Evolutionary conservation across 164 flowering plant genomes (phyloP), one percentile per base, ranked within the genome.

Genomic region (Euptelea pleiosperma): DNA sequence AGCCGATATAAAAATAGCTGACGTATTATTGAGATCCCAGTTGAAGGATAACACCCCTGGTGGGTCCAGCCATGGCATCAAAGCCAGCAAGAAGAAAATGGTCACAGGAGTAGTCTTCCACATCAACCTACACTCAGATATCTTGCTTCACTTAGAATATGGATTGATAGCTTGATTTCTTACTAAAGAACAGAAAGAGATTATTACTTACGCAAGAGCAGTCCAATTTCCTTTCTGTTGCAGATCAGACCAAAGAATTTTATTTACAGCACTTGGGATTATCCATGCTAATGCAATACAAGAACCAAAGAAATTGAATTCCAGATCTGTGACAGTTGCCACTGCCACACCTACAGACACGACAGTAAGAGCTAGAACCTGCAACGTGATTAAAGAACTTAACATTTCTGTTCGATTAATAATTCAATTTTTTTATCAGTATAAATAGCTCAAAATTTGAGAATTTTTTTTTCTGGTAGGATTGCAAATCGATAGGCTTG

Each of bases 41-140:
- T 78, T 54, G 69, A 85, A 89, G 43, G 75, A 69, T 26, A 85
- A 44, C 2, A 72, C 85, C 25, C 94, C 97, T 1, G 91, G 94
- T 6, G 97, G 97, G 61, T 89, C 94, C 35, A 89, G 49, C 82
- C 86, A 89, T 62, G 89, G 94, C 89, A 89, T 89, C 58, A 86
- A 59, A 16, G 78, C 84, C 48, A 85, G 40, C 58, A 89, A 69
- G 77, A 89, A 89, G 58, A 89, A 78, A 3, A 86, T 43, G 16
- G 97, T 86, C 24, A 79, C 55, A 0, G 94, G 97, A 12, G 94
- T 89, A 0, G 97, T 89, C 79, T 85, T 89, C 97, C 97, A 89
- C 94, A 89, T 89, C 80, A 89, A 74, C 74, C 97, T 89, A 58
- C 73, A 71, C 15, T 50, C 34, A 34, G 43, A 49, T 25, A 53